Evolutionary conservation across 768 basidiomycete genomes (phyloP).

Genomic region (Termitomyces sp.): DNA sequence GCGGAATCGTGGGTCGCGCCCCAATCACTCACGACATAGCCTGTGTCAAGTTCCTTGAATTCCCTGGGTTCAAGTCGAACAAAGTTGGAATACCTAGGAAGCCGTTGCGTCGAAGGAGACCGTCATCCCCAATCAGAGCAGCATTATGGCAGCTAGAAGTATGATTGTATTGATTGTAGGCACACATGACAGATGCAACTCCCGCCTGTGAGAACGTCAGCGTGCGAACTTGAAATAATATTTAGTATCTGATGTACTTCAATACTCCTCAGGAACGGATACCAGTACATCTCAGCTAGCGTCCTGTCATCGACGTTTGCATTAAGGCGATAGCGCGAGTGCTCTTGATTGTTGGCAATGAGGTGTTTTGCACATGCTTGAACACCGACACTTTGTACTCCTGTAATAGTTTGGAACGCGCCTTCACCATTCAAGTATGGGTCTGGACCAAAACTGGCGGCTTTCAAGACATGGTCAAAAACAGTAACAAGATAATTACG

Average conservation of each 20-base stretch:
- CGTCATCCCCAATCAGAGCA: slow-evolving; percentile 36
- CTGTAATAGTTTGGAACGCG: slow-evolving; percentile 51
- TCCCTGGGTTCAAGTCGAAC: too few relatives aligned
- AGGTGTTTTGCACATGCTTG: slow-evolving; percentile 55
- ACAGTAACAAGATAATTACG: background rate
- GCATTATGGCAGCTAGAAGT: slow-evolving; percentile 64
- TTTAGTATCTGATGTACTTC: slow-evolving; percentile 25
- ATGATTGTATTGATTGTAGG: slow-evolving; percentile 48
- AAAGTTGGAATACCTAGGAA: slow-evolving; percentile 30
- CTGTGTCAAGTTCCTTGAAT: slow-evolving; percentile 15
- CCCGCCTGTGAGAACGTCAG: slow-evolving; percentile 29
- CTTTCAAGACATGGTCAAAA: background rate
- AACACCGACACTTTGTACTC: slow-evolving; percentile 55
- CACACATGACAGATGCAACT: slow-evolving; percentile 46
- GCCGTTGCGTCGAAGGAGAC: slow-evolving; percentile 31
- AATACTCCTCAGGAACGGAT: slow-evolving; percentile 43
- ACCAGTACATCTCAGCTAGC: slow-evolving; percentile 45
- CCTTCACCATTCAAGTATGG: slow-evolving; percentile 61
- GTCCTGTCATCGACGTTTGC: slow-evolving; percentile 54
- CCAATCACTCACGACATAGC: slow-evolving; percentile 48
- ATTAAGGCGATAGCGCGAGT: slow-evolving; percentile 40
- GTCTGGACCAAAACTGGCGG: slow-evolving; percentile 45
- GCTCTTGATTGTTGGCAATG: slow-evolving; percentile 45
- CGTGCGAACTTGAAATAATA: background rate
- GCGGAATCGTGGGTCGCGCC: slow-evolving; percentile 45